Base-by-base conservation (phyloP, 345 rosid species). In the Laguncularia racemosa region DNA sequence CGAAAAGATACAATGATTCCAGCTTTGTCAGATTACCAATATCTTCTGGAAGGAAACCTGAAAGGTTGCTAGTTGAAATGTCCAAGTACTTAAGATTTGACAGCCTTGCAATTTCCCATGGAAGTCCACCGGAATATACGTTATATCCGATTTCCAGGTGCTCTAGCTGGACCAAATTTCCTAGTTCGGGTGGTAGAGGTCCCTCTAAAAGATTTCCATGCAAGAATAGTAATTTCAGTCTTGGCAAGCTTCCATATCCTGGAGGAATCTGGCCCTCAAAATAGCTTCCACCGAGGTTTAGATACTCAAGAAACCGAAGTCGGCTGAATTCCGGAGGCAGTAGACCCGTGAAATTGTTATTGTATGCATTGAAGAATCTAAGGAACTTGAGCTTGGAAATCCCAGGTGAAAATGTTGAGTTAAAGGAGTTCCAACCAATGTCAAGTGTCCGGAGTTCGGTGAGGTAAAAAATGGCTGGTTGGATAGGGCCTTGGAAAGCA, bases 281-380 rank as follows among this genome's bases (percentile, higher is more conserved):
- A 82, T 82, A 93, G 81, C 95, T 89, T 16, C 99, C 99, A 0
- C 97, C 95, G n/a, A 93, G 82, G 71, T 90, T 93, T 67, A 93
- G 88, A 65, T 72, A 73, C 78, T 93, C 92, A 54, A 93, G 67
- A 68, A 57, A 81, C 64, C 67, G 85, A 20, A 90, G 73, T 33
- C 52, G 58, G 23, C 67, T 43, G n/a, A 87, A 58, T 14, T 85
- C 99, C 7, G 19, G 20, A 8, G 97, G 96, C 2, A 90, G 50
- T 4, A 70, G 67, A 4, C 99, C 96, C 2, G 72, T 73, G 80
- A 93, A 90, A 68, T 61, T 76, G 72, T 90, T 93, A 69, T 89
- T 93, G 76, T 69, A 93, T 2, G 89, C 99, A 54, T 84, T 76
- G 71, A 90, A 72, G 50, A 80, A 49, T 58, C 67, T 78, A 54